phyloP scores from a whole-genome alignment of 495 filamentous ascomycete genomes.

The Neurospora cerealis region DNA sequence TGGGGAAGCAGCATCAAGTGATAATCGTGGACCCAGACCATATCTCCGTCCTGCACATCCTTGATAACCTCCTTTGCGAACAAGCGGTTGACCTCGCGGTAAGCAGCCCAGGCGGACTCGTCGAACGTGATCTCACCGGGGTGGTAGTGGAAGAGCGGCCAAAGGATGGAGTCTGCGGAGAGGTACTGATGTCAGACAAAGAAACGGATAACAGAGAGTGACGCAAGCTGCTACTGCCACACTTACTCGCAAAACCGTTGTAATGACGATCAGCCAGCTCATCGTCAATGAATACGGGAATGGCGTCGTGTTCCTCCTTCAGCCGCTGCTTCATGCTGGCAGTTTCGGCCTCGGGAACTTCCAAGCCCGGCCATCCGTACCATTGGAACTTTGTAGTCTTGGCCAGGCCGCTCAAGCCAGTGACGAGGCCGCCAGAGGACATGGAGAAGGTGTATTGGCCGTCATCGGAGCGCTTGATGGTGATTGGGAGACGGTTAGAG shows the following conservation, averaged over 20 bases:
- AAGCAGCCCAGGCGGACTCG: constrained; percentile 78
- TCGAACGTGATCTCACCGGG: constrained; percentile 87
- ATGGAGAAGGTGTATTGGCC: constrained; percentile 74
- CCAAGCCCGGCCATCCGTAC: constrained; percentile 95
- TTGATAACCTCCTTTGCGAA: constrained; percentile 73
- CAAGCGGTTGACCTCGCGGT: constrained; percentile 71
- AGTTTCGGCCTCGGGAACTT: constrained; percentile 64
- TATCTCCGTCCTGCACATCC: constrained; percentile 63
- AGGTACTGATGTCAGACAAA: neutral
- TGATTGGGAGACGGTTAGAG: constrained; percentile 90
- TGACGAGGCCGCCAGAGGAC: constrained; percentile 92
- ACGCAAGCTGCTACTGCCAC: neutral
- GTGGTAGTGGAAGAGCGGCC: constrained; percentile 95
- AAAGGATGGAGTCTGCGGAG: constrained; percentile 72
- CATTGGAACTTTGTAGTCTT: constrained; percentile 91
- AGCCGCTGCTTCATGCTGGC: constrained; percentile 55
- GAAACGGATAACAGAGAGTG: neutral
- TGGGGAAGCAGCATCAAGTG: constrained; percentile 86
- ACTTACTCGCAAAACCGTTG: constrained; percentile 77
- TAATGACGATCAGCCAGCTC: constrained; percentile 74
- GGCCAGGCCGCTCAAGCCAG: constrained; percentile 76
- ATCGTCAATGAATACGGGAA: constrained; percentile 71
- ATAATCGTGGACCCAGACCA: constrained; percentile 96
- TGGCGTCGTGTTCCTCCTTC: constrained; percentile 60
- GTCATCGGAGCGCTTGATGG: constrained; percentile 83